Conservation (phyloP, 2,329 filamentous ascomycete species). For the Scleromitrula shiraiana region DNA sequence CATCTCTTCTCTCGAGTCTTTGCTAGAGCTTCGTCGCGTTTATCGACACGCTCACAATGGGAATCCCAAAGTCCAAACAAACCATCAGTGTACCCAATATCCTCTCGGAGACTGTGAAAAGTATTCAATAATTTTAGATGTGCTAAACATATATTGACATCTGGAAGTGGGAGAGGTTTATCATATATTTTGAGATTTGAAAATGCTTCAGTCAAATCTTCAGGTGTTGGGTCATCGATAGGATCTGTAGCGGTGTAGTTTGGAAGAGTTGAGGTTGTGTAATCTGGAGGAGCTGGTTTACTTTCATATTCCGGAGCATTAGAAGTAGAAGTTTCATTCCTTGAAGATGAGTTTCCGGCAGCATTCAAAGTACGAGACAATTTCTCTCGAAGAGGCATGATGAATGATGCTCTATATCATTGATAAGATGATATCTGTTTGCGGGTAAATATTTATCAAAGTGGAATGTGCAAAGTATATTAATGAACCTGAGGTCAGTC, state of each 20-base stretch:
- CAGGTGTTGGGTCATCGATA: constrained; percentile 2
- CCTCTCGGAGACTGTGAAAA: constrained; percentile 59
- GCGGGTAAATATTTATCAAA: no score
- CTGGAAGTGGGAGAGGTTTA: constrained; percentile 31
- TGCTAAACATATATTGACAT: constrained; percentile 53
- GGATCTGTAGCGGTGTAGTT: constrained; percentile 16
- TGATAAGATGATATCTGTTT: no score
- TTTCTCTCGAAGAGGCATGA: no score
- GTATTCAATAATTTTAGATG: constrained; percentile 67
- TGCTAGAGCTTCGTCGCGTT: constrained; percentile 37
- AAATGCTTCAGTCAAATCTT: constrained; percentile 31
- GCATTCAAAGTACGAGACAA: no score
- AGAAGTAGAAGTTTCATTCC: no score
- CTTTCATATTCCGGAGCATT: no score
- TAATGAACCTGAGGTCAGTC: no score
- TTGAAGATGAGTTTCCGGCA: no score
- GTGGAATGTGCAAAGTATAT: no score
- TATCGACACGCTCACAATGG: constrained; percentile 19
- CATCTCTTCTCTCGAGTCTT: constrained; percentile 62
- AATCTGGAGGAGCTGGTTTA: background rate
- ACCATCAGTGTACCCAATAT: constrained; percentile 57
- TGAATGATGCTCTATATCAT: no score
- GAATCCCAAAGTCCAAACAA: constrained; percentile 55
- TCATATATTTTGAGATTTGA: constrained; percentile 31
- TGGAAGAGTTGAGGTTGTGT: constrained; percentile 12